These are phyloP conservation scores for Rubia balearica DNA, from an alignment of 305 asterid species.

Conservation along the genomic window DNA sequence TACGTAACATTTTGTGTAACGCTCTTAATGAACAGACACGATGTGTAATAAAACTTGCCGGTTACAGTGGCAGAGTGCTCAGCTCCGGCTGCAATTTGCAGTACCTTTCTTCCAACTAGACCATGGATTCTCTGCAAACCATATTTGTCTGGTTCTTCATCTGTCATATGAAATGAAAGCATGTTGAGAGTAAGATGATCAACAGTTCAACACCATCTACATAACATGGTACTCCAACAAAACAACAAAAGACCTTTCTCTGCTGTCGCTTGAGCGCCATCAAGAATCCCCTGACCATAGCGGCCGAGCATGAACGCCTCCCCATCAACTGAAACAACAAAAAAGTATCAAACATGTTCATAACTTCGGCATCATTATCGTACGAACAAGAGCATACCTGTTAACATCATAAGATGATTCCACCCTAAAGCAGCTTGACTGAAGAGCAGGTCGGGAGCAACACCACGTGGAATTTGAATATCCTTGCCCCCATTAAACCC, in stretches of 20 bases:
- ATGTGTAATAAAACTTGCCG: conserved; percentile 34
- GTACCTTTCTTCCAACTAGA: conserved; percentile 30
- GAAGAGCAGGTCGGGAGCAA: conserved; percentile 26
- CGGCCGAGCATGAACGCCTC: conserved; percentile 66
- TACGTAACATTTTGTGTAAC: not conserved
- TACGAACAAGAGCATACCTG: conserved; percentile 32
- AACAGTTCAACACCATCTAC: not conserved
- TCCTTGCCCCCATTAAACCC: conserved; percentile 48
- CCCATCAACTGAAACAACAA: conserved; percentile 36
- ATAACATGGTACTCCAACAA: not conserved
- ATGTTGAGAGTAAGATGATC: not conserved
- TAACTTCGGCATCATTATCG: not conserved
- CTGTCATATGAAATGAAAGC: conserved; percentile 16
- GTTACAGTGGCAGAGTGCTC: conserved; percentile 78
- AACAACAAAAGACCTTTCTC: conserved; percentile 2
- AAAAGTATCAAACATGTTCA: not conserved
- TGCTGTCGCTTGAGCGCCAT: conserved; percentile 30
- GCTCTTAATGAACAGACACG: not conserved
- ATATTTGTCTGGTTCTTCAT: conserved; percentile 26
- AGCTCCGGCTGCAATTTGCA: conserved; percentile 75
- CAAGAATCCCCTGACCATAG: conserved; percentile 58
- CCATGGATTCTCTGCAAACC: conserved; percentile 27
- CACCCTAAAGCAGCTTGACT: conserved; percentile 67
- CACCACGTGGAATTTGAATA: conserved; percentile 33
- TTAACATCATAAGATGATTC: conserved; percentile 66